Conservation (phyloP, 2,329 filamentous ascomycete species). For the Calonectria pauciramosa region DNA sequence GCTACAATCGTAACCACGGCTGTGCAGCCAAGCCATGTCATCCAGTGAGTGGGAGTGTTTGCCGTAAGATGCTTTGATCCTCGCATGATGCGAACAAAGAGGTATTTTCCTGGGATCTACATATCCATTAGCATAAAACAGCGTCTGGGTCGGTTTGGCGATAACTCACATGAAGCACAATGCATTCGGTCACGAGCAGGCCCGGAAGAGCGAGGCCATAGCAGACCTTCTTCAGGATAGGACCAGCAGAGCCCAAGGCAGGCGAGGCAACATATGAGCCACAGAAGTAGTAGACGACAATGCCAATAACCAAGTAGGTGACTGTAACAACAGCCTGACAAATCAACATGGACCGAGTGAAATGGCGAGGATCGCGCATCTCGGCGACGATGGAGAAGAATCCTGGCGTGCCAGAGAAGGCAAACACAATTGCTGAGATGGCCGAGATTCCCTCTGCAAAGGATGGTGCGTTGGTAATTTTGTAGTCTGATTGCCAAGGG, state of each 20-base stretch:
- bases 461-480: conserved; percentile 41
- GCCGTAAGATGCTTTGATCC: conserved; percentile 18
- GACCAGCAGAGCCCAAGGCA: conserved; percentile 60
- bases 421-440: conserved; percentile 53
- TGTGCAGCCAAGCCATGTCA: conserved; percentile 32
- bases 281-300: conserved; percentile 61
- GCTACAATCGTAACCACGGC: conserved; percentile 32
- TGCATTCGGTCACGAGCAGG: conserved; percentile 38
- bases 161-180: not conserved
- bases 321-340: conserved; percentile 47
- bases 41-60: conserved; percentile 15
- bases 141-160: not conserved
- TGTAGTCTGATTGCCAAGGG: conserved; percentile 48
- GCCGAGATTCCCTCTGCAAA: conserved; percentile 51
- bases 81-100: conserved; percentile 19
- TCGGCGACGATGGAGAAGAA: conserved; percentile 2
- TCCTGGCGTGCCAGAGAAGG: conserved; percentile 25
- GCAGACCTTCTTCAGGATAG: conserved; percentile 57
- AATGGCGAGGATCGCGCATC: conserved; percentile 43
- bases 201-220: conserved; percentile 56
- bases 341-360: conserved; percentile 43
- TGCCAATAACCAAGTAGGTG: conserved; percentile 51
- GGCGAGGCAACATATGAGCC: conserved; percentile 62
- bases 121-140: conserved; percentile 34
- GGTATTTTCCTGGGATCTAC: conserved; percentile 30